Evolutionary conservation across 441 rosid species (phyloP).

Genomic region (Mallotus repandus): DNA sequence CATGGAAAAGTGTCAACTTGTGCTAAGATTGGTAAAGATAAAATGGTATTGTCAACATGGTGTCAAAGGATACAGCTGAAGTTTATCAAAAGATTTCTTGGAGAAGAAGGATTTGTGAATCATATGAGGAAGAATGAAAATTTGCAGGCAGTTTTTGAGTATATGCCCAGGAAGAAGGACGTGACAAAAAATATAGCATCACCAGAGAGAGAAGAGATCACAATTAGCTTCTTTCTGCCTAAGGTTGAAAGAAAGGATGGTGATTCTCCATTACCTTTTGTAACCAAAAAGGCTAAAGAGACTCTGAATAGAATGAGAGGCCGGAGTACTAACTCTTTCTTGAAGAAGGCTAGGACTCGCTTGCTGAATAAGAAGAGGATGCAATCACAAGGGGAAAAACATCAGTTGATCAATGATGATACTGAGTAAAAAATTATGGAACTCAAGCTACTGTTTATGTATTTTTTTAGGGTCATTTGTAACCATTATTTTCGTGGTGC

Average conservation of each 20-base stretch:
- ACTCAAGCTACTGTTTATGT: background rate
- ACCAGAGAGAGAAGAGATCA: background rate
- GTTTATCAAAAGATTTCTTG: background rate
- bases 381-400: background rate
- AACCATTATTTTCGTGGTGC: too few species aligned
- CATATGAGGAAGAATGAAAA: background rate
- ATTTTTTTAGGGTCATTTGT: too few species aligned
- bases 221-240: background rate
- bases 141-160: background rate
- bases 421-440: too few species aligned
- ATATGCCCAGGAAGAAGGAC: background rate
- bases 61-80: background rate
- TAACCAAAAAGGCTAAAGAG: background rate
- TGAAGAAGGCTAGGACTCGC: slow-evolving; percentile 2
- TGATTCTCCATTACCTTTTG: background rate
- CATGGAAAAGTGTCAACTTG: background rate
- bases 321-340: background rate
- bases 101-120: slow-evolving; percentile 1
- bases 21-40: slow-evolving; percentile 19
- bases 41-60: background rate
- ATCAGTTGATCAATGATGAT: background rate
- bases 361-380: slow-evolving; percentile 14
- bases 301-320: background rate
- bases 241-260: background rate
- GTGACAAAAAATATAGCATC: background rate